Conservation (phyloP, 2,329 filamentous ascomycete species). For the Talaromyces amestolkiae region DNA sequence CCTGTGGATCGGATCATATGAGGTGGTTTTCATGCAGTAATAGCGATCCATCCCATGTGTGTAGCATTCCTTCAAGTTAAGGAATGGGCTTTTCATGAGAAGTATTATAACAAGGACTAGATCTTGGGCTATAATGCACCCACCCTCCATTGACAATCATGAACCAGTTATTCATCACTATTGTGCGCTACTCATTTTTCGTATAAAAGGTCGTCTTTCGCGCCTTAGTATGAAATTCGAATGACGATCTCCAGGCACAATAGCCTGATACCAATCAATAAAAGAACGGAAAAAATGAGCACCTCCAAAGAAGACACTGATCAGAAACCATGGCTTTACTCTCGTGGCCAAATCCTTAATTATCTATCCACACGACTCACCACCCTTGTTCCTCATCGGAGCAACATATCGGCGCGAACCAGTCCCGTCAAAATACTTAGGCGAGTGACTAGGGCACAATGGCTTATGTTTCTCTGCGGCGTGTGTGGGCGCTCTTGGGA, state of each 20-base stretch:
- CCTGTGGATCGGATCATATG: conserved; percentile 3
- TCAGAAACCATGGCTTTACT: conserved; percentile 24
- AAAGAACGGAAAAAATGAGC: not conserved
- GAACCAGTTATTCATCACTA: too few species aligned
- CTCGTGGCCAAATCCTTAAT: conserved; percentile 31
- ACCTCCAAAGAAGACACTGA: not conserved
- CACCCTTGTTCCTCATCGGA: conserved; percentile 33
- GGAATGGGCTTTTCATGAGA: not conserved
- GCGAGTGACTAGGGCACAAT: conserved; percentile 52
- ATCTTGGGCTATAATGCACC: too few species aligned
- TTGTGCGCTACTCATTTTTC: not conserved
- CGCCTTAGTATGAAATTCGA: not conserved
- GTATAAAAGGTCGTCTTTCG: not conserved
- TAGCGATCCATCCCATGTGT: not conserved
- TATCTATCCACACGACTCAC: conserved; percentile 36
- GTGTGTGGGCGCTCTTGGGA: conserved; percentile 55
- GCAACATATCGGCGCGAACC: conserved; percentile 27
- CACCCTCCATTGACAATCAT: not conserved
- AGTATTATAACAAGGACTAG: not conserved
- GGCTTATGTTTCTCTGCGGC: conserved; percentile 50
- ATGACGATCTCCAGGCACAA: not conserved
- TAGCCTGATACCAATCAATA: too few species aligned
- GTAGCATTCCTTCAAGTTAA: conserved; percentile 7
- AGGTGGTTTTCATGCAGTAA: not conserved
- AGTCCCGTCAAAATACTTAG: conserved; percentile 49